Evolutionary conservation across 805 yeast genomes (phyloP), one percentile per base, ranked within the genome.

Genomic region (Yarrowia sp.): DNA sequence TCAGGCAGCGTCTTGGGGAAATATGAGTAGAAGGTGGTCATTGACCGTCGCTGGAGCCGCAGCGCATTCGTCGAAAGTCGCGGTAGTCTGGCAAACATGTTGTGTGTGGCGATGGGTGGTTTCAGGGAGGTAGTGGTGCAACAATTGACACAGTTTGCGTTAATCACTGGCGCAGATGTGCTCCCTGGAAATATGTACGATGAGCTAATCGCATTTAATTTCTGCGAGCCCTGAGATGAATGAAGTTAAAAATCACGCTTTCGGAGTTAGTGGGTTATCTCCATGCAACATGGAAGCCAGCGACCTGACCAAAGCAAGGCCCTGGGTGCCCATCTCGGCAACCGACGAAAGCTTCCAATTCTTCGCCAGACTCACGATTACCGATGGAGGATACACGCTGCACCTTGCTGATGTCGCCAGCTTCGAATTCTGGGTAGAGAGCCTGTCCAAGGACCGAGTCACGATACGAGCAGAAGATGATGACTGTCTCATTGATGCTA

Each of bases 1-100:
- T 77, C 62, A 0, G 89, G 86, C 64, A 90, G 85, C 0, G 91
- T 84, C 68, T 81, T 78, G 0, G 97, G 97, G 71, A 93, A 93
- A 14, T 88, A 71, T 19, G 77, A 73, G 71, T 84, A 92, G 69
- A 77, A 86, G 53, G 64, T 65, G n/a, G 55, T 55, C 33, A 55
- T 38, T 8, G 35, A 38, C 1, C 61, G 61, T 25, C 58, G 41
- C 42, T 51, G 58, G 42, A 24, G 6, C 8, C 42, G 42, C 18
- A 51, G 14, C 6, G 29, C 42, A 27, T 16, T 51, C 32, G 5
- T 12, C 9, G 58, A n/a, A 8, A 24, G 22, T 22, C 58, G 55
- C 0, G 55, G 27, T 12, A 13, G 29, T 47, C 42, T 51, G 6
- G 58, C 24, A 22, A 24, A 33, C 58, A 33, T 51, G 14, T 47